A percentile compares a stretch with the other conserved stretches of the same genome.
phyloP scores from a whole-genome alignment of 1,139 yeast genomes.

The Pichia sp. region DNA sequence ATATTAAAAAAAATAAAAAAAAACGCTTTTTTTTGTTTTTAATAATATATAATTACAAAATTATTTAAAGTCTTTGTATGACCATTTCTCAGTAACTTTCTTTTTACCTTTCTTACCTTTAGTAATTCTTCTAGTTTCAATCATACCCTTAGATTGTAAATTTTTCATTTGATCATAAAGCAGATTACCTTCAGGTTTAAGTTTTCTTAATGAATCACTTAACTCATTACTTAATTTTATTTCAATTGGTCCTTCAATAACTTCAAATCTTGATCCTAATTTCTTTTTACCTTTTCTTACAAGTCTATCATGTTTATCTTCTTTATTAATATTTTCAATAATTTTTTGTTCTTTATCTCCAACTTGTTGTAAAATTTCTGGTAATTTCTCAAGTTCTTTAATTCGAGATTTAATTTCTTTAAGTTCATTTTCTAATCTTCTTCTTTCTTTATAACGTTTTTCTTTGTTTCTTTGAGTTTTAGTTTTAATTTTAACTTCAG shows the following conservation, averaged over 20 bases:
- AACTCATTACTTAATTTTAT: slow-evolving; percentile 87
- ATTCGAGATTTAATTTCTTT: slow-evolving; percentile 52
- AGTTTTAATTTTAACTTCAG: slow-evolving; percentile 65
- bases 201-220: slow-evolving; percentile 72
- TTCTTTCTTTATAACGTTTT: slow-evolving; percentile 56
- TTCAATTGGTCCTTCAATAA: slow-evolving; percentile 64
- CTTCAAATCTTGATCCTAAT: slow-evolving; percentile 47
- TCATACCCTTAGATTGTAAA: slow-evolving; percentile 76
- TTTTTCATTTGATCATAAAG: slow-evolving; percentile 76
- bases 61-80: slow-evolving; percentile 79
- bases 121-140: slow-evolving; percentile 72
- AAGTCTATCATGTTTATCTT: slow-evolving; percentile 24
- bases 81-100: slow-evolving; percentile 85
- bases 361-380: slow-evolving; percentile 41
- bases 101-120: slow-evolving; percentile 62
- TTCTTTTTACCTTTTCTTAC: slow-evolving; percentile 27
- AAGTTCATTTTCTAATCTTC: slow-evolving; percentile 50
- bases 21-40: too few species aligned
- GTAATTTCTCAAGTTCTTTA: slow-evolving; percentile 51
- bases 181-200: slow-evolving; percentile 88
- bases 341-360: slow-evolving; percentile 17
- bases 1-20: too few species aligned
- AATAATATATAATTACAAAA: not conserved
- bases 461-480: slow-evolving; percentile 69
- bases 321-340: slow-evolving; percentile 19